These are phyloP conservation scores for Acer negundo DNA, from an alignment of 345 rosid genomes.

Conservation along the genomic window DNA sequence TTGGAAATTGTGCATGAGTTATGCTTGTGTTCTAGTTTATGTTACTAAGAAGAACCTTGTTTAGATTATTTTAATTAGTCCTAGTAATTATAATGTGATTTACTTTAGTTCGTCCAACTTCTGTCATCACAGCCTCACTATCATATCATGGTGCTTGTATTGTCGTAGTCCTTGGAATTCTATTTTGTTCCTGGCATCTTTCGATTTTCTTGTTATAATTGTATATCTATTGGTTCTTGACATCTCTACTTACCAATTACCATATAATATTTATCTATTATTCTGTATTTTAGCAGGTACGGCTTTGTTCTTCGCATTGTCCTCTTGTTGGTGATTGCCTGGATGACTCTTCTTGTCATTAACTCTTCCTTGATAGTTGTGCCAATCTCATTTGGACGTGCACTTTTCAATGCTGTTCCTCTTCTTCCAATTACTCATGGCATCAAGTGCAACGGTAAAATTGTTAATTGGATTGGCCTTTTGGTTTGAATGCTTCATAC, in stretches of 20 bases:
- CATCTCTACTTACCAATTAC: constrained; percentile 3
- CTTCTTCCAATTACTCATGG: constrained; percentile 96
- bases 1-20: neutral
- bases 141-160: neutral
- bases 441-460: constrained; percentile 92
- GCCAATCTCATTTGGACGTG: constrained; percentile 94
- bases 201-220: neutral
- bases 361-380: constrained; percentile 87
- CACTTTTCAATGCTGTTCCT: constrained; percentile 90
- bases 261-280: constrained; percentile 6
- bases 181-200: neutral
- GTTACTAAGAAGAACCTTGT: neutral
- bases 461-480: constrained; percentile 13
- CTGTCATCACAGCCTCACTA: neutral
- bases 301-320: constrained; percentile 81
- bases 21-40: neutral
- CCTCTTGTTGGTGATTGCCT: constrained; percentile 84
- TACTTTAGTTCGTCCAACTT: neutral
- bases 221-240: neutral
- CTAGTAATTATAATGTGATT: neutral
- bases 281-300: constrained; percentile 61
- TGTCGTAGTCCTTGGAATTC: neutral
- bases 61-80: neutral
- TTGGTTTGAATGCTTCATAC: neutral
- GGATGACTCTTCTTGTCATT: constrained; percentile 95